phyloP scores from a whole-genome alignment of 1,284 basidiomycete species.

The Dichomitus squalens region DNA sequence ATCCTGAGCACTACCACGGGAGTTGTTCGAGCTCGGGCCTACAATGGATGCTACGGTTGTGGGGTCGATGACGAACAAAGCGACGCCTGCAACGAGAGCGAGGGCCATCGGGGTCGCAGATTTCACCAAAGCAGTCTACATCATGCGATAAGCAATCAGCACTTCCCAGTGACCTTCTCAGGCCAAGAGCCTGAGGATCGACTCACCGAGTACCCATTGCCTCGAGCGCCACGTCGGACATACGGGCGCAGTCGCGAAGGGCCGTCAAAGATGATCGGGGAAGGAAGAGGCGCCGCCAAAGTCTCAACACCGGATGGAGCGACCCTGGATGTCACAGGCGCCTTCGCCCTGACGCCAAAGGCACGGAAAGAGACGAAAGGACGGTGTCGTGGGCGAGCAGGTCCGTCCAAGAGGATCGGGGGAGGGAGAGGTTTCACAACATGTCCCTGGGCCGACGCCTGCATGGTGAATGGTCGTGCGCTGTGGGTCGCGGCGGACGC shows the following conservation, averaged over 20 bases:
- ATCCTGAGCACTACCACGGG: not conserved
- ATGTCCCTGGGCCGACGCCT: not conserved
- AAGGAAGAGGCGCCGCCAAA: conserved; percentile 24
- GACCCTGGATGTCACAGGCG: not conserved
- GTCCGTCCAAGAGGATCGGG: conserved; percentile 32
- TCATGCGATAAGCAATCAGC: conserved; percentile 6
- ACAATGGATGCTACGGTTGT: not conserved
- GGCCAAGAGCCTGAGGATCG: not conserved
- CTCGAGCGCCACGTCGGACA: not conserved
- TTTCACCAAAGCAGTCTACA: not conserved
- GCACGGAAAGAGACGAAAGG: conserved; percentile 1
- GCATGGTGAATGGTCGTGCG: conserved; percentile 3
- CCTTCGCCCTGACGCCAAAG: not conserved
- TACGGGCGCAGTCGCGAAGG: conserved; percentile 30
- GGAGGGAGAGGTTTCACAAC: conserved; percentile 26
- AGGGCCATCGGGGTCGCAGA: conserved; percentile 12
- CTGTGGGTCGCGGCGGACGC: conserved; percentile 7
- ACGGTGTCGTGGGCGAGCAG: conserved; percentile 21
- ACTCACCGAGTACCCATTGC: conserved; percentile 1
- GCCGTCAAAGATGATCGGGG: conserved; percentile 30
- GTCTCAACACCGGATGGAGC: not conserved
- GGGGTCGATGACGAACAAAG: conserved; percentile 14
- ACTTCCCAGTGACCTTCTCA: not conserved
- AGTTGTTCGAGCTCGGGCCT: not conserved
- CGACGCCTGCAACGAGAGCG: conserved; percentile 5